phyloP scores from a whole-genome alignment of 331 rosid species.

The Erythrophleum ivorense region DNA sequence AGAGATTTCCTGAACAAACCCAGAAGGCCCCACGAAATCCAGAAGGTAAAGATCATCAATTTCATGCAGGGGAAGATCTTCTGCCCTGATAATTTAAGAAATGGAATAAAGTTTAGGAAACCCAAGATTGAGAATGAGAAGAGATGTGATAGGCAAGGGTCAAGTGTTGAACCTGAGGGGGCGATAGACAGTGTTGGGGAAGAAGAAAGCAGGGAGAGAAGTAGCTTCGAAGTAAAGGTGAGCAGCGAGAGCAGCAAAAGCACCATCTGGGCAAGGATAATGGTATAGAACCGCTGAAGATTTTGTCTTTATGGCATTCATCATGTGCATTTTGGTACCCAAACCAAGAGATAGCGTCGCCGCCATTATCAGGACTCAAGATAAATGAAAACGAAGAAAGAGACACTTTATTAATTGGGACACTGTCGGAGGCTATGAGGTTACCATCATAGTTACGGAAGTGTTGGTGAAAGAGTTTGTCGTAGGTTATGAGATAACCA shows the following conservation, averaged over 20 bases:
- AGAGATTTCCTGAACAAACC: constrained; percentile 68
- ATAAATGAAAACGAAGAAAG: no score
- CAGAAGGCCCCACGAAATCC: constrained; percentile 81
- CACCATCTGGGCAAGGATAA: constrained; percentile 94
- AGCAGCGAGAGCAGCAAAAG: constrained; percentile 89
- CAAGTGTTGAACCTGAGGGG: constrained; percentile 49
- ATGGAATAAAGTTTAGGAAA: neutral
- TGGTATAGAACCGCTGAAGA: constrained; percentile 75
- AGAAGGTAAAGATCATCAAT: constrained; percentile 74
- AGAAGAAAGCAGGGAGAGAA: constrained; percentile 58
- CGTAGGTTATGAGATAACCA: no score
- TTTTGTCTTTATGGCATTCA: neutral
- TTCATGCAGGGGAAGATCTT: constrained; percentile 66
- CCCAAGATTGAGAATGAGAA: neutral
- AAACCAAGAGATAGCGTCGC: neutral
- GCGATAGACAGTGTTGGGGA: constrained; percentile 78
- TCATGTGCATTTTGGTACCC: neutral
- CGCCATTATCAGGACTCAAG: neutral
- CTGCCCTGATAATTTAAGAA: constrained; percentile 39
- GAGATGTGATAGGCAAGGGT: neutral
- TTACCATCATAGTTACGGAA: no score
- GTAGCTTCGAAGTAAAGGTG: constrained; percentile 78
- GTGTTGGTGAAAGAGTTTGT: no score
- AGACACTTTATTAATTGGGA: no score
- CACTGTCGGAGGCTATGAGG: no score